These are phyloP conservation scores for Yarrowia sp. DNA, from an alignment of 805 yeast genomes.

Conservation along the genomic window DNA sequence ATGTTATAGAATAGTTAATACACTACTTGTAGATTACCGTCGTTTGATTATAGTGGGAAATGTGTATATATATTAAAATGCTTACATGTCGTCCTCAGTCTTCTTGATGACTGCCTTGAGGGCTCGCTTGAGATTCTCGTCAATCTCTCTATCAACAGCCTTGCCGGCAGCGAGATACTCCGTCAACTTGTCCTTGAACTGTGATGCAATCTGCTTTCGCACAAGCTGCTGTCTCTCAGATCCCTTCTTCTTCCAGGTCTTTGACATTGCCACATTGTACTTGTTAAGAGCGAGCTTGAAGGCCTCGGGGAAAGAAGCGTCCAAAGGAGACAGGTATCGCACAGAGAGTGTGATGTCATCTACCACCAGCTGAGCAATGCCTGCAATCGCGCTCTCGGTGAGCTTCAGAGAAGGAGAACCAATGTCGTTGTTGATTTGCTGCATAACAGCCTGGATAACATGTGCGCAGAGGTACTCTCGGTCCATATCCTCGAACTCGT, in stretches of 20 bases:
- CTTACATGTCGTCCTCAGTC: slow-evolving; percentile 21
- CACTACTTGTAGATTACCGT: background rate
- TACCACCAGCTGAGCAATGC: slow-evolving; percentile 45
- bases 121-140: slow-evolving; percentile 42
- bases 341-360: slow-evolving; percentile 72
- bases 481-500: slow-evolving; percentile 71
- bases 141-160: slow-evolving; percentile 38
- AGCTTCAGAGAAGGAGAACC: slow-evolving; percentile 26
- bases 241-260: slow-evolving; percentile 39
- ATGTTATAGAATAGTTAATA: slow-evolving; percentile 6
- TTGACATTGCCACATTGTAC: slow-evolving; percentile 52
- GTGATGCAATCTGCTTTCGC: slow-evolving; percentile 43
- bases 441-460: slow-evolving; percentile 56
- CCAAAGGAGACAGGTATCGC: slow-evolving; percentile 57
- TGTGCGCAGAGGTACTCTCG: slow-evolving; percentile 71
- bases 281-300: slow-evolving; percentile 76
- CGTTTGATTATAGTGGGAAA: background rate
- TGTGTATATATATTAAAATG: slow-evolving; percentile 4
- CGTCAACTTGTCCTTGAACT: slow-evolving; percentile 45
- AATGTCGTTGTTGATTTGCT: slow-evolving; percentile 20
- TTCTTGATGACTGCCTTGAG: slow-evolving; percentile 41
- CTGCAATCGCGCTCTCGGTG: slow-evolving; percentile 47
- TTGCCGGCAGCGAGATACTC: slow-evolving; percentile 40
- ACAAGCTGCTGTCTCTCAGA: slow-evolving; percentile 33
- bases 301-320: slow-evolving; percentile 59